Evolutionary conservation across 2,329 filamentous ascomycete species (phyloP).

Genomic region (Aspergillus sojae): DNA sequence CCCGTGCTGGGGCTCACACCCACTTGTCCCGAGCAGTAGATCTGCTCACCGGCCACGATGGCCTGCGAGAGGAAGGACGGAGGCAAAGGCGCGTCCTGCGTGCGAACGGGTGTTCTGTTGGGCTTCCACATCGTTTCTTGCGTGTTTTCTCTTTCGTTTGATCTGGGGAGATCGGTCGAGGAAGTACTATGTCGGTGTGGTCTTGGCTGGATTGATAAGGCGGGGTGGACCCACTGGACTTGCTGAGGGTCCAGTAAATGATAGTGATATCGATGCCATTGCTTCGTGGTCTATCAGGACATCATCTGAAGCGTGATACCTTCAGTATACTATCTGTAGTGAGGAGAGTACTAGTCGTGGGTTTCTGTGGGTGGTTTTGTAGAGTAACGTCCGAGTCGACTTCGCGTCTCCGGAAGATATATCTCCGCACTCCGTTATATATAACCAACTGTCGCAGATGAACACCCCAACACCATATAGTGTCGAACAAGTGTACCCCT

Average conservation of each 20-base stretch:
- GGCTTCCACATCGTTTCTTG: constrained; percentile 14
- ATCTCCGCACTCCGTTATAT: not conserved
- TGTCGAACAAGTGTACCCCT: rapidly evolving
- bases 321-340: not conserved
- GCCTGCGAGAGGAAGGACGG: constrained; percentile 60
- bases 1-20: constrained; percentile 58
- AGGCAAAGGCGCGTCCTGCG: constrained; percentile 51
- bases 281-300: not conserved
- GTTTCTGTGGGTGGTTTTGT: too few relatives aligned
- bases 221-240: not conserved
- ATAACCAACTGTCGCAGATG: not conserved
- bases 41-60: constrained; percentile 62
- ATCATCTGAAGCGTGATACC: not conserved
- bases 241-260: not conserved
- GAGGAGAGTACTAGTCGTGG: not conserved
- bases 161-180: not conserved
- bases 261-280: not conserved
- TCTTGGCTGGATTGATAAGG: not conserved
- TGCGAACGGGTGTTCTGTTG: constrained; percentile 36
- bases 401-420: not conserved
- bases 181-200: not conserved
- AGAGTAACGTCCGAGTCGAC: too few relatives aligned
- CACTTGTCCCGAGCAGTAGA: constrained; percentile 68
- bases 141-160: not conserved
- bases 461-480: not conserved